Base-by-base conservation (phyloP, 2,329 filamentous ascomycete species). In the Hortaea sp. region DNA sequence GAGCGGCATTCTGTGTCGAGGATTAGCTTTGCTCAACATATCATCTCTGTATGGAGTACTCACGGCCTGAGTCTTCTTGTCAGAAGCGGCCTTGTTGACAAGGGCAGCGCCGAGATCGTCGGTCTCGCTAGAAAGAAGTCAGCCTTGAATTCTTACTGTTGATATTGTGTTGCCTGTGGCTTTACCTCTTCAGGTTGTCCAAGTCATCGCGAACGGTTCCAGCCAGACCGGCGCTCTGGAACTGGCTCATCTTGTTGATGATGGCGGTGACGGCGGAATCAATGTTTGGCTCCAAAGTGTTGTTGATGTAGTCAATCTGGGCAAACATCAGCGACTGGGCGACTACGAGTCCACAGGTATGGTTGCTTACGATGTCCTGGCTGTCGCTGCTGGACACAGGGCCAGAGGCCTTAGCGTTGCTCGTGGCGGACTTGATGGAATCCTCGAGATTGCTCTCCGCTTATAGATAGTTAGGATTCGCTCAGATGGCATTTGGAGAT, bases 251-350 rank as follows among this genome's bases (percentile, higher is more conserved):
- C 49, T 55, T 55, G 45, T 38, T 44, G 34, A 46, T 43, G 43
- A 55, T 40, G 30, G 53, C 51, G 11, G 45, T 46, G 20, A 53
- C 43, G 37, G 47, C 41, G 10, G 35, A 42, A 13, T 45, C 42
- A 34, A 52, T 50, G 41, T 45, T 46, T 10, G 52, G 50, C 48
- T 52, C 47, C 27, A 54, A 50, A 13, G 53, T 56, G 48, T 54
- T 50, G 44, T 51, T 46, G 49, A 53, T 55, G 42, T 50, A 40
- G 37, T n/a, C 28, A 43, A 48, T 38, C 38, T 39, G 20, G 10
- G 20, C 38, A n/a, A 39, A 39, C 3, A 13, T 39, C 38, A 39
- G 38, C 38, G 32, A 20, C 20, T 20, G 20, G 20, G 20, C 20
- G 20, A 20, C 20, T 20, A 20, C 20, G 20, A 20, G 20, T 20